Evolutionary conservation across 2,329 filamentous ascomycete genomes (phyloP).

Genomic region (Phaeophleospora eucalypticola): DNA sequence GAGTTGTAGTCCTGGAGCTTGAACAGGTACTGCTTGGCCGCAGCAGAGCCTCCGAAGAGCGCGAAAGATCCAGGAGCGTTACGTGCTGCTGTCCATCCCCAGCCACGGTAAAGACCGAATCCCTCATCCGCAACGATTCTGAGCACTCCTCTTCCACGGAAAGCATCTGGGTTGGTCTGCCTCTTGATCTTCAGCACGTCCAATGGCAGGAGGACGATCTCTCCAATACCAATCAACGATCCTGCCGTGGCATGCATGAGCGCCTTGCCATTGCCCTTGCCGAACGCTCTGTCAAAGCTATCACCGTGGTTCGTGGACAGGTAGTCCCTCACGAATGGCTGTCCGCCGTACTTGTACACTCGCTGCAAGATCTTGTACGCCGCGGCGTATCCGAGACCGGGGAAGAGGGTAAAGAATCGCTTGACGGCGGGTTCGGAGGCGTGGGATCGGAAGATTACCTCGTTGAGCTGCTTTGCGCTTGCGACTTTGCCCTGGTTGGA

Average conservation of each 20-base stretch:
- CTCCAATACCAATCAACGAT: slow-evolving; percentile 91
- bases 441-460: slow-evolving; percentile 90
- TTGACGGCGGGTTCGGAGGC: slow-evolving; percentile 63
- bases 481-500: slow-evolving; percentile 81
- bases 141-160: slow-evolving; percentile 86
- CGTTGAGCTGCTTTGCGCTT: slow-evolving; percentile 65
- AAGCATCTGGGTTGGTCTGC: slow-evolving; percentile 97
- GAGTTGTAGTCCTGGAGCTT: slow-evolving; percentile 90
- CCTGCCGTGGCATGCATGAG: slow-evolving; percentile 97
- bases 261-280: slow-evolving; percentile 95
- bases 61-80: slow-evolving; percentile 97
- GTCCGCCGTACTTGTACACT: slow-evolving; percentile 98
- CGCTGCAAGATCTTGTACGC: slow-evolving; percentile 97
- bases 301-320: slow-evolving; percentile 73
- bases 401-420: slow-evolving; percentile 95
- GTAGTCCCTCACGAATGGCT: slow-evolving; percentile 91
- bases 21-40: slow-evolving; percentile 95
- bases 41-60: slow-evolving; percentile 95
- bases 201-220: slow-evolving; percentile 89
- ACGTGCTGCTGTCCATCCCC: slow-evolving; percentile 94
- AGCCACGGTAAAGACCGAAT: slow-evolving; percentile 91
- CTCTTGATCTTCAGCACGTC: slow-evolving; percentile 99
- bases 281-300: slow-evolving; percentile 83
- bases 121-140: slow-evolving; percentile 90
- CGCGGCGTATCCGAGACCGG: slow-evolving; percentile 92